phyloP scores from a whole-genome alignment of 2,329 filamentous ascomycete species.

The Hypomyces perniciosus region DNA sequence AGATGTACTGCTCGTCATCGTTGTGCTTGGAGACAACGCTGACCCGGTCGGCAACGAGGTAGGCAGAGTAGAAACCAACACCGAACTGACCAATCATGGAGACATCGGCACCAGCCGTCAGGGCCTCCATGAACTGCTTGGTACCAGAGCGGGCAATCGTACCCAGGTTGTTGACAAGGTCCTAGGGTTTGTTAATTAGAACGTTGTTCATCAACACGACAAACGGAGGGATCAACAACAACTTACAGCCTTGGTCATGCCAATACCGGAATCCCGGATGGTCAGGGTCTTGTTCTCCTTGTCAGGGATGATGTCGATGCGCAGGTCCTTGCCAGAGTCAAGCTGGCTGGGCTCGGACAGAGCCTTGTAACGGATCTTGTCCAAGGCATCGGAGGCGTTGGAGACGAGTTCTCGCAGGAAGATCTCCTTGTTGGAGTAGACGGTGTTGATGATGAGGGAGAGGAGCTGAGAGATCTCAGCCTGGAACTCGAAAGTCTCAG shows the following conservation, averaged over 20 bases:
- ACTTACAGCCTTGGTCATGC: slow-evolving; percentile 99
- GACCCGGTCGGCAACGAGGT: slow-evolving; percentile 96
- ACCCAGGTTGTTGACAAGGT: slow-evolving; percentile 99
- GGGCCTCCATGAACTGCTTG: slow-evolving; percentile 99
- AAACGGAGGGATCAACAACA: neutral
- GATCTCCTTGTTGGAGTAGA: slow-evolving; percentile 99
- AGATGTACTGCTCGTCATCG: slow-evolving; percentile 99
- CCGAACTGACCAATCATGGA: slow-evolving; percentile 99
- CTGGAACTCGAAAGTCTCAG: slow-evolving; percentile 99
- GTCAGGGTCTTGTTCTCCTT: slow-evolving; percentile 97
- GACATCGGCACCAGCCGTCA: slow-evolving; percentile 96
- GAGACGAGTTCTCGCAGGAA: slow-evolving; percentile 98
- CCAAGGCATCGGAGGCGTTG: slow-evolving; percentile 96
- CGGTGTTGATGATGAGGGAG: slow-evolving; percentile 99
- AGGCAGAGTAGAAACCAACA: slow-evolving; percentile 99
- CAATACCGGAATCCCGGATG: slow-evolving; percentile 96
- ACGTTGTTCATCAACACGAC: neutral
- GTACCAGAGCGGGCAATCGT: slow-evolving; percentile 98
- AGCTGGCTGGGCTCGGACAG: slow-evolving; percentile 96
- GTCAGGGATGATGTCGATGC: slow-evolving; percentile 98
- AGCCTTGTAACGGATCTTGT: slow-evolving; percentile 99
- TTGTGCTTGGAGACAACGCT: slow-evolving; percentile 98
- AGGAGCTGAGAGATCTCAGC: slow-evolving; percentile 99
- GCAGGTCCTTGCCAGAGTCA: slow-evolving; percentile 94
- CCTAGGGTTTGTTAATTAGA: slow-evolving; percentile 41